Conservation (phyloP, 768 basidiomycete genomes). For the Russula sp. region DNA sequence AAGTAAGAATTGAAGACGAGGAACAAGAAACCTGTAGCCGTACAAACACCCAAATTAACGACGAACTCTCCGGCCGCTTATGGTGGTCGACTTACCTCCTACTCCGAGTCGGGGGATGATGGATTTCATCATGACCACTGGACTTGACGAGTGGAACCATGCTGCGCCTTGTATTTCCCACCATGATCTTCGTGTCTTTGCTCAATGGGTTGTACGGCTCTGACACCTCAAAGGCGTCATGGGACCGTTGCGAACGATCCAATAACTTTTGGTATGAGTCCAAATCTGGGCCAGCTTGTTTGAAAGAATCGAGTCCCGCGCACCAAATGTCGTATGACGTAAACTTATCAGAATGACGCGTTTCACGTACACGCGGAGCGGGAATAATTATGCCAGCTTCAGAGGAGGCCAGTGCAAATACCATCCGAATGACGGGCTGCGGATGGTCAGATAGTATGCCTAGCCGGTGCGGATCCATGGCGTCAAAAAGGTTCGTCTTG, state of each 20-base stretch:
- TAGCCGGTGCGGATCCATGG: not conserved
- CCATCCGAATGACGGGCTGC: not conserved
- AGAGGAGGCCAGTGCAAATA: not conserved
- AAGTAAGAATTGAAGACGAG: too few relatives aligned
- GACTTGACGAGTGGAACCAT: too few relatives aligned
- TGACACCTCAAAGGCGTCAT: too few relatives aligned
- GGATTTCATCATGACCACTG: too few relatives aligned
- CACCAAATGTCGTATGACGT: not conserved
- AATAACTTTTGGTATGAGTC: not conserved
- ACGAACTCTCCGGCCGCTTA: too few relatives aligned
- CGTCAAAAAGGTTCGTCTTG: rapidly evolving
- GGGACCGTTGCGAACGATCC: not conserved
- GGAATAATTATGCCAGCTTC: not conserved
- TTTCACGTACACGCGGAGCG: not conserved
- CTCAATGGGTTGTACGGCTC: too few relatives aligned
- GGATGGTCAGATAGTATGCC: not conserved
- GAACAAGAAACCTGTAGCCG: too few relatives aligned
- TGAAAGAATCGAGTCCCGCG: not conserved
- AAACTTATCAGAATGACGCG: not conserved
- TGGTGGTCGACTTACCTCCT: too few relatives aligned
- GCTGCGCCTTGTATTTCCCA: too few relatives aligned
- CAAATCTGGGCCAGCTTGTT: not conserved
- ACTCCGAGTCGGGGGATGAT: too few relatives aligned
- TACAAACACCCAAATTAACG: too few relatives aligned
- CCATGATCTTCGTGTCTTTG: too few relatives aligned